Evolutionary conservation across 192 early-diverging fungal genomes (phyloP), one percentile per base, ranked within the genome.

Genomic region (Jimgerdemannia flammicorona): DNA sequence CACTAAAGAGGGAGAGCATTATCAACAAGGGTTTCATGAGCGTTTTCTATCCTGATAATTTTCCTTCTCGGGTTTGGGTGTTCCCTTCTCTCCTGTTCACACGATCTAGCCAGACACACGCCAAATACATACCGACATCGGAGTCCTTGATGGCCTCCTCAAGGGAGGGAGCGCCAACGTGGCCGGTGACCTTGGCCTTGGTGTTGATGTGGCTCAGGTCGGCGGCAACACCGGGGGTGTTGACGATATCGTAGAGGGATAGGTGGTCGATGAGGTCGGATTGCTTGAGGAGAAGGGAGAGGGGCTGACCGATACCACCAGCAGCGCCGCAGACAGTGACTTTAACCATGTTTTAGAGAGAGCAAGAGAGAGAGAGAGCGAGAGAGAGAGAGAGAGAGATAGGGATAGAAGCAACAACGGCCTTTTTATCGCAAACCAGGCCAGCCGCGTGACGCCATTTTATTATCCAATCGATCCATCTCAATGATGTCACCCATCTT

Each of bases 221-320:
- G 49, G 95, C 95, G 69, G 95, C 97, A 70, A 99, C 97, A 81
- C 97, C 97, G 68, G 95, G 96, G 17, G 94, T 93, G 89, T 99
- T 97, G 84, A 97, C 96, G 79, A 99, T 95, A 84, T 99, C 97
- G 85, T 94, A 99, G 54, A 99, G 91, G 68, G 94, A 86, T 40
- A 99, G 90, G 77, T 96, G 90, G 54, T 91, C 90, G 68, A 99
- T 92, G 76, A 90, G 87, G 49, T 90, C 82, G 84, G 96, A 95
- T 72, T 94, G 91, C 89, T 97, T 97, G 71, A 97, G 86, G 70
- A 97, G 89, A 44, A 98, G 91, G 70, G 96, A 97, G 74, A 98
- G 90, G 67, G 97, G 97, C 83, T 98, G 97, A 67, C 97, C 97
- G 79, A 98, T 98, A 84, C 97, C 97, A 75, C 95, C 95, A 77